Evolutionary conservation across 768 basidiomycete species (phyloP), one percentile per base, ranked within the genome.

Genomic region (Suillus occidentalis): DNA sequence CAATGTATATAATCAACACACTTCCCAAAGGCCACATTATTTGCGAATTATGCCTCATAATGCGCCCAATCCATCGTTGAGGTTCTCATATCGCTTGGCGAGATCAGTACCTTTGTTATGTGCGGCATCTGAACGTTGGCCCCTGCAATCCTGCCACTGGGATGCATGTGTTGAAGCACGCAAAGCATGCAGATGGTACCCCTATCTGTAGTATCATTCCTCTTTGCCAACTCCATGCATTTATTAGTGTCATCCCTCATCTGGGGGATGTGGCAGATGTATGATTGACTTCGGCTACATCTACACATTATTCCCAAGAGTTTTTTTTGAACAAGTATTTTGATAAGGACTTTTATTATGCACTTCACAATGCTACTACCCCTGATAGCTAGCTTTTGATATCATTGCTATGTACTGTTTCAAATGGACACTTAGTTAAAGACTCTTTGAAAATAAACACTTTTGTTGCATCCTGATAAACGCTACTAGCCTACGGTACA

Each of bases 251-350:
- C 2, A 64, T 72, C 2, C 73, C 77, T n/a, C 67, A 66, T 2
- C 72, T 77, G 61, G 76, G 74, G 13, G 57, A 40, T 4, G 67
- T 65, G 40, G 76, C 72, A 3, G 66, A 75, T 50, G 22, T 43
- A 3, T 20, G 63, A 22, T 67, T 78, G 12, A 74, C 66, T 14
- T 28, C 16, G 25, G 25, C 13, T 14, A 50, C 49, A 28, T 50
- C 49, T 25, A 6, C 22, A 16, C 49, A 50, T 50, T 50, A 50
- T 47, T 47, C 45, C n/a, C 45, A 12, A 28, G 28, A 28, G n/a
- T 47, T 47, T 47, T 47, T 47, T 9, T n/a, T 47, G n/a, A 47
- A 47, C 45, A 47, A 47, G 45, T 47, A 47, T n/a, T 47, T 47
- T 10, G 22, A 47, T n/a, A n/a, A 47, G 45, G n/a, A 47, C 9